Evolutionary conservation across 257 asterid species (phyloP), one percentile per base, ranked within the genome.

Genomic region (Marsdenia floribunda): DNA sequence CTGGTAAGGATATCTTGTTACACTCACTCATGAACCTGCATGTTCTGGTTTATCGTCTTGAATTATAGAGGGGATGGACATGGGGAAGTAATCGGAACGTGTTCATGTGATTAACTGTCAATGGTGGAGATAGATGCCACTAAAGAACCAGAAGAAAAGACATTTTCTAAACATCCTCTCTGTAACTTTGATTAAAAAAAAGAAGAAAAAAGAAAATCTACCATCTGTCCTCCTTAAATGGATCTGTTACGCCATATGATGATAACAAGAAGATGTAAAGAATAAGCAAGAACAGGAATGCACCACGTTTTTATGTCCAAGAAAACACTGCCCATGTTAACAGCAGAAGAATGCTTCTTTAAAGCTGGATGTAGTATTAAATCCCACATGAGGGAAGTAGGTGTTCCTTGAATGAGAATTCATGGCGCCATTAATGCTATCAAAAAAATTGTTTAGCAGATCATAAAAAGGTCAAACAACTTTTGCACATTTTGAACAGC

Each of bases 381-480:
- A 50, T 26, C 0, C 49, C 64, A 71, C 64, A 33, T 52, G 64
- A 60, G 3, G 19, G 9, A 52, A 33, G 74, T 57, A 52, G 64
- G 33, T 71, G 75, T 24, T 26, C 38, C 60, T 15, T 52, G 74
- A 16, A 29, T 46, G 21, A 53, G 64, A 35, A 71, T 71, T 53
- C 65, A 71, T 71, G 64, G 64, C 50, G 65, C 50, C 65, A 71
- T 71, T 57, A 71, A 71, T 71, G 75, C 75, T 57, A 71, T 71
- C 64, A 71, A 54, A 53, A 33, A 35, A 52, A 53, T 19, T 65
- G 15, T 65, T 13, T 53, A 10, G 29, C n/a, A 49, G 44, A 52
- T 11, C 46, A 3, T 18, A 53, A 19, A 21, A 71, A 52, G 6
- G 75, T 70, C 74, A 26, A 50, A 71, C 64, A 19, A 53, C 29